Conservation (phyloP, 73 alveolate genomes). For the Breviolum minutum region DNA sequence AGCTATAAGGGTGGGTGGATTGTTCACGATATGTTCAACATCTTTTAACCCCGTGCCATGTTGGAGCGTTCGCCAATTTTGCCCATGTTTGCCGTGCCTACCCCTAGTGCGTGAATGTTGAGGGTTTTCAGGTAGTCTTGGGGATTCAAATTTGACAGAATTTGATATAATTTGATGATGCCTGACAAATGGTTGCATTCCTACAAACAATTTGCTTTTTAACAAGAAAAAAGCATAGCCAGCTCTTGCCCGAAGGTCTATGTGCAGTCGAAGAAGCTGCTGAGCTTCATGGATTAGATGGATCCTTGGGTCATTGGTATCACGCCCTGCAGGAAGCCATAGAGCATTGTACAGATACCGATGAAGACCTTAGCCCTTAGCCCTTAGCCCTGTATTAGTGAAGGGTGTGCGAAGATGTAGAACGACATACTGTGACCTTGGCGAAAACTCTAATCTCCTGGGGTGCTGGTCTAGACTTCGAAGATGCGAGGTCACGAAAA, state of each 20-base stretch:
- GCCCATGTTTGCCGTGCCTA: no score
- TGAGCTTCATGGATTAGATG: conserved; percentile 30
- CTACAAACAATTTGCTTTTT: neutral
- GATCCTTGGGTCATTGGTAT: conserved; percentile 37
- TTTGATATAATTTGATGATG: no score
- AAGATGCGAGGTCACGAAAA: neutral
- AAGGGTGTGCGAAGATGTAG: neutral
- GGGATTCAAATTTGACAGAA: no score
- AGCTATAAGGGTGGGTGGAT: no score
- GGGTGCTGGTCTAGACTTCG: no score
- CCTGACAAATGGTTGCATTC: no score
- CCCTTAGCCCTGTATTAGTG: neutral
- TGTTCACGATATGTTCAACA: no score
- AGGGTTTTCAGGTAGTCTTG: no score
- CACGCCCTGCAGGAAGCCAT: conserved; percentile 59
- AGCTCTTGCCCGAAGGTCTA: neutral
- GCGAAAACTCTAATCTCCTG: neutral
- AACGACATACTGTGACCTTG: neutral
- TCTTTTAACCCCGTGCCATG: no score
- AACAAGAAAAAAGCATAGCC: neutral
- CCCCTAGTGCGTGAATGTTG: no score
- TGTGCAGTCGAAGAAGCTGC: conserved; percentile 80
- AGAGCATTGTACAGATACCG: conserved; percentile 11
- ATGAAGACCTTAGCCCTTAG: neutral
- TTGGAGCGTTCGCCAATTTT: no score